phyloP scores from a whole-genome alignment of 768 basidiomycete species.

The Hygrophorus russula region DNA sequence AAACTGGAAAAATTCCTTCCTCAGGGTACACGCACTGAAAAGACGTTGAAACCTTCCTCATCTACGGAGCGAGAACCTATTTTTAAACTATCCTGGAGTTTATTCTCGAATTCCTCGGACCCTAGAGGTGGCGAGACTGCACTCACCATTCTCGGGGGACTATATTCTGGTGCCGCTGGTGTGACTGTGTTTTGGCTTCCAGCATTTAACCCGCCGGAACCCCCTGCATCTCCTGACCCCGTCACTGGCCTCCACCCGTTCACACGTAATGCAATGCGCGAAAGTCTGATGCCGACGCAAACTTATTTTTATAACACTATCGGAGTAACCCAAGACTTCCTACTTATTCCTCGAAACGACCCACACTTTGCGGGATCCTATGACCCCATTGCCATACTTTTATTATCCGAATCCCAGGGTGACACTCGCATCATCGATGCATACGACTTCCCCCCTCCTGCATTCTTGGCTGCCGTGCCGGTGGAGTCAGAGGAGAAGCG shows the following conservation, averaged over 20 bases:
- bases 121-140: conserved; percentile 62
- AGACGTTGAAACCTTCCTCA: conserved; percentile 9
- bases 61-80: conserved; percentile 52
- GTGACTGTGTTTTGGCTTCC: conserved; percentile 64
- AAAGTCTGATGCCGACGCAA: conserved; percentile 38
- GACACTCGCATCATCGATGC: conserved; percentile 44
- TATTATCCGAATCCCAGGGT: conserved; percentile 42
- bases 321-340: conserved; percentile 64
- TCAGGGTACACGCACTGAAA: conserved; percentile 2
- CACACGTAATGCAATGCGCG: conserved; percentile 52
- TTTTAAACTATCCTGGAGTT: conserved; percentile 80
- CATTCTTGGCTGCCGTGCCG: conserved; percentile 13
- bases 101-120: conserved; percentile 55
- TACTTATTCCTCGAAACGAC: conserved; percentile 56
- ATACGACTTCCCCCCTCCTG: conserved; percentile 62
- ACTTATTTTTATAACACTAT: conserved; percentile 47
- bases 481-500: background rate
- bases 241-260: conserved; percentile 27
- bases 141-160: conserved; percentile 71
- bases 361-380: conserved; percentile 60
- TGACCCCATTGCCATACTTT: conserved; percentile 60
- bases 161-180: conserved; percentile 38
- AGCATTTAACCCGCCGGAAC: conserved; percentile 44
- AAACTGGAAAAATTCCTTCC: conserved; percentile 31
- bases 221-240: conserved; percentile 22